Conservation (phyloP, 371 early-diverging fungal species). For the Circinella minor region DNA sequence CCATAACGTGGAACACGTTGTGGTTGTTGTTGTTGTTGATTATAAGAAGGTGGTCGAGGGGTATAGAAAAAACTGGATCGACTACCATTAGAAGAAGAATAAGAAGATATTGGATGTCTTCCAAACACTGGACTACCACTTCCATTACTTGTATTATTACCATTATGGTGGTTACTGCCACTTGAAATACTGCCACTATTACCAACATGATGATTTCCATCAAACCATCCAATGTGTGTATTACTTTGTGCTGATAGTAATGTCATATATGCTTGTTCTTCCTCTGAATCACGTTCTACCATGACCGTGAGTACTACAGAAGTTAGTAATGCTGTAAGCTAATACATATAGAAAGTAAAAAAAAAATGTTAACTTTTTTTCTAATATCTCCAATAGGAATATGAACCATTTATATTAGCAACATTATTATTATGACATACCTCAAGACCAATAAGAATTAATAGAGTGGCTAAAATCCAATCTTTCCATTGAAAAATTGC, state of each 20-base stretch:
- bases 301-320: constrained; percentile 18
- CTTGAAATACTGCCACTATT: background rate
- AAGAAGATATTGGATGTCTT: constrained; percentile 5
- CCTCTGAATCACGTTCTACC: constrained; percentile 20
- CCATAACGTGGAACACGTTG: constrained; percentile 20
- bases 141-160: background rate
- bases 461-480: constrained; percentile 2
- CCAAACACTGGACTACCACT: constrained; percentile 16
- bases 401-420: background rate
- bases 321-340: constrained; percentile 18
- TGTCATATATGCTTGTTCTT: constrained; percentile 19
- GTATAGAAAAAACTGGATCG: constrained; percentile 14
- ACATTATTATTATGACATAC: background rate
- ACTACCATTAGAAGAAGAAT: constrained; percentile 6
- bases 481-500: constrained; percentile 6
- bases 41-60: constrained; percentile 12
- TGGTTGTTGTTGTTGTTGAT: constrained; percentile 5
- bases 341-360: background rate
- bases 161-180: background rate
- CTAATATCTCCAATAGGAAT: no score
- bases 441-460: constrained; percentile 8
- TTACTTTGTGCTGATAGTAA: constrained; percentile 17
- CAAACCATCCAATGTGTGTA: constrained; percentile 13
- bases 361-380: no score
- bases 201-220: background rate